Evolutionary conservation across 2,329 filamentous ascomycete species (phyloP).

Genomic region (Fragosphaeria purpurea): DNA sequence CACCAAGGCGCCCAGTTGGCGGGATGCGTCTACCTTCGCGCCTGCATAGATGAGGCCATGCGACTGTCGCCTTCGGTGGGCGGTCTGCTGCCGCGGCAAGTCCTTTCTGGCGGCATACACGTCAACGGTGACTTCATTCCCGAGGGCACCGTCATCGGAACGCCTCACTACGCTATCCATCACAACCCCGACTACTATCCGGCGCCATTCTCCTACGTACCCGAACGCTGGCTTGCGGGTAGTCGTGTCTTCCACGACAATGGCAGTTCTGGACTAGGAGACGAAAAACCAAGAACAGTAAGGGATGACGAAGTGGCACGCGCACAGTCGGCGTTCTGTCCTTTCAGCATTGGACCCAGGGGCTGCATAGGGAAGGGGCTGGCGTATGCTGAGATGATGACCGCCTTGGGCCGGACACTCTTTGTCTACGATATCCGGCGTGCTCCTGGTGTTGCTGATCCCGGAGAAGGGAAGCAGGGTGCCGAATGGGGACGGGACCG

Average conservation of each 20-base stretch:
- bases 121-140: conserved; percentile 46
- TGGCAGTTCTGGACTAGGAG: conserved; percentile 4
- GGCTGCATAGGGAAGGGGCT: conserved; percentile 64
- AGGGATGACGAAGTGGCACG: conserved; percentile 35
- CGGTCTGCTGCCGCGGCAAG: conserved; percentile 49
- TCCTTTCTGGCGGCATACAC: conserved; percentile 42
- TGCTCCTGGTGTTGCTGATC: conserved; percentile 37
- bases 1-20: conserved; percentile 38
- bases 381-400: conserved; percentile 57
- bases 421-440: conserved; percentile 51
- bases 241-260: conserved; percentile 13
- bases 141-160: conserved; percentile 51
- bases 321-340: conserved; percentile 62
- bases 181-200: conserved; percentile 55
- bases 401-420: conserved; percentile 50
- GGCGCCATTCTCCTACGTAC: conserved; percentile 46
- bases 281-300: too few species aligned
- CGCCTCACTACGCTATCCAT: conserved; percentile 58
- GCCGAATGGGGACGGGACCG: conserved; percentile 46
- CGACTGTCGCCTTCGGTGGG: conserved; percentile 52
- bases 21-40: conserved; percentile 48
- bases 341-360: conserved; percentile 60
- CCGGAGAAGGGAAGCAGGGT: conserved; percentile 39
- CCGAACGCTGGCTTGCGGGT: conserved; percentile 55
- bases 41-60: conserved; percentile 57